Base-by-base conservation (phyloP, 2,329 filamentous ascomycete species). In the Hymenoscyphus fructigenus region DNA sequence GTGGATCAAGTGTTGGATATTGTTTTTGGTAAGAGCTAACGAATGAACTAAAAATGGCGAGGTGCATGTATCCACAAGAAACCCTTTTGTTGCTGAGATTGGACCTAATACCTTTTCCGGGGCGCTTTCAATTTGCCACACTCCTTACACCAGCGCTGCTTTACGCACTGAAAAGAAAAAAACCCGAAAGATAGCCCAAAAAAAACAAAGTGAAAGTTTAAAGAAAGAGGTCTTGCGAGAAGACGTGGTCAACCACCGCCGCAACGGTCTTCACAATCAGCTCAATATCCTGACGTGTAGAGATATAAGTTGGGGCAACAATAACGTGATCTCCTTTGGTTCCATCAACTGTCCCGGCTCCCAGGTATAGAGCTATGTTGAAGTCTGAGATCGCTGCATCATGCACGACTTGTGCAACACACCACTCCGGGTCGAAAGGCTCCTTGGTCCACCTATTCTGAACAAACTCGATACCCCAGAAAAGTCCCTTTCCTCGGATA, bases 321-420 rank as follows among this genome's bases (percentile, higher is more conserved):
- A 90, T 79, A 56, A 89, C 77, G 75, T 89, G 85, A 70, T 90
- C 88, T 2, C 88, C 88, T 5, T 72, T 74, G n/a, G 75, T 72
- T 10, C 86, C 86, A 71, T 87, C 74, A 4, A 79, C 83, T 5
- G 82, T 83, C 5, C 88, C 87, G 6, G 79, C 79, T 5, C 85
- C 84, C 14, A 82, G 81, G 71, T 89, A 90, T n/a, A 89, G 72
- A 3, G 82, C 82, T 67, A 90, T 84, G 62, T 79, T 80, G 70
- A 83, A 81, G 23, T 73, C 66, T 2, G 72, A 73, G 59, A 77
- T 69, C 7, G 73, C 76, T 12, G 79, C 79, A 58, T 85, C 80
- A 66, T 84, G 82, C 1, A 89, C 75, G 6, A 75, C 76, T 68
- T 78, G 80, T 1, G 82, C 81, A 4, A 89, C 73, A 0, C 73